Percentiles rank a stretch among this genome's conserved stretches.
These are phyloP conservation scores for Candida dajiaensis DNA, from an alignment of 805 yeast genomes.

Conservation along the genomic window DNA sequence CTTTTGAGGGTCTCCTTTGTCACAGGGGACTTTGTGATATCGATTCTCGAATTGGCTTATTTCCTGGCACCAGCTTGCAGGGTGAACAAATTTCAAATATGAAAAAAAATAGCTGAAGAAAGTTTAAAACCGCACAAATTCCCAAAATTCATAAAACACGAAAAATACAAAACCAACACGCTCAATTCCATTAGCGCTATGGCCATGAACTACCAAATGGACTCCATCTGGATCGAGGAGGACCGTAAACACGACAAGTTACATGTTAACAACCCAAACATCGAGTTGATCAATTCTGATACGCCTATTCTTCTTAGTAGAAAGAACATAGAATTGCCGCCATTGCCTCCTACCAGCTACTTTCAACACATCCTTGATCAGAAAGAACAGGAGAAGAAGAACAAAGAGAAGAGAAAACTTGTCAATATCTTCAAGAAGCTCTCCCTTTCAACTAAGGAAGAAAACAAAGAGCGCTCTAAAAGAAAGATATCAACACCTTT, in stretches of 20 bases:
- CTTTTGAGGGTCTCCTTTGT: no score
- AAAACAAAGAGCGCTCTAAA: constrained; percentile 3
- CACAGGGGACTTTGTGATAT: no score
- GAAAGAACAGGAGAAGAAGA: constrained; percentile 1
- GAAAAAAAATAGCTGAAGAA: background rate
- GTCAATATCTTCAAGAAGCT: constrained; percentile 27
- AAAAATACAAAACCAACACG: no score
- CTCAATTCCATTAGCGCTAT: background rate
- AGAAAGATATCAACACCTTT: constrained; percentile 32
- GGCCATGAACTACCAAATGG: constrained; percentile 21
- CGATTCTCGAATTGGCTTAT: no score
- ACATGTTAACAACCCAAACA: constrained; percentile 25
- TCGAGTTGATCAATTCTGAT: constrained; percentile 29
- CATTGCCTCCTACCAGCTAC: constrained; percentile 26
- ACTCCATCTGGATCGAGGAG: constrained; percentile 38
- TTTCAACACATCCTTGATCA: constrained; percentile 10
- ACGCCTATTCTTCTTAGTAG: constrained; percentile 28
- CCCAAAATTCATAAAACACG: background rate
- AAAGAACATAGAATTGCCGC: constrained; percentile 32
- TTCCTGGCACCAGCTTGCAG: background rate
- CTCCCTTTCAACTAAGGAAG: constrained; percentile 18
- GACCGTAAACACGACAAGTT: constrained; percentile 29
- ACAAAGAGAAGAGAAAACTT: constrained; percentile 20
- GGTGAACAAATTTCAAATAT: no score
- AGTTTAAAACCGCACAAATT: background rate